Conservation (phyloP, 1,284 basidiomycete genomes). For the Golubevia sp. region DNA sequence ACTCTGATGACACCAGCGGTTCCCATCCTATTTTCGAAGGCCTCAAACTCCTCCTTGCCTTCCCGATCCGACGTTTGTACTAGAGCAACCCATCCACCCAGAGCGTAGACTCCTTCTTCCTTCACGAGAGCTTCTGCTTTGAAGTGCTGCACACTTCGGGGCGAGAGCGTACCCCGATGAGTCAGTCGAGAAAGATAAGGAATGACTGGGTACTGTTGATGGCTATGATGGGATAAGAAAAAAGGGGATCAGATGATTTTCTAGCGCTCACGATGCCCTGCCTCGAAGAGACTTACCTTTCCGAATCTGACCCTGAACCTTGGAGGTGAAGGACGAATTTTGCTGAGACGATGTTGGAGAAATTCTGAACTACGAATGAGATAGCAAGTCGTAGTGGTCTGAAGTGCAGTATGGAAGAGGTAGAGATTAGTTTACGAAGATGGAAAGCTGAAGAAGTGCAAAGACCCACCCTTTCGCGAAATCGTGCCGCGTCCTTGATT, state of each 20-base stretch:
- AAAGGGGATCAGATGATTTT: not conserved
- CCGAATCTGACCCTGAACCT: too few relatives aligned
- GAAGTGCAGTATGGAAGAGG: too few relatives aligned
- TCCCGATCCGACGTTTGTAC: not conserved
- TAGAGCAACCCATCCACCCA: not conserved
- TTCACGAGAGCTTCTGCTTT: not conserved
- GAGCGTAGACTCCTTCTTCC: not conserved
- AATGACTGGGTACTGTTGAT: not conserved
- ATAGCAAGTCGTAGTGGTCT: too few relatives aligned
- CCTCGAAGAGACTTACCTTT: too few relatives aligned
- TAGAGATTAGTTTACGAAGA: too few relatives aligned
- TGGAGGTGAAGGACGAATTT: too few relatives aligned
- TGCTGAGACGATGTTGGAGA: too few relatives aligned
- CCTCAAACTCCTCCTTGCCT: not conserved
- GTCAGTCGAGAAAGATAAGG: not conserved
- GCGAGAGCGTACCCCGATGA: not conserved
- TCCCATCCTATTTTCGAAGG: too few relatives aligned
- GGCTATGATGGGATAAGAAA: not conserved
- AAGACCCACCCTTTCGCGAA: conserved; percentile 4
- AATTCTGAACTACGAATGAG: too few relatives aligned
- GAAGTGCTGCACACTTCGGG: not conserved
- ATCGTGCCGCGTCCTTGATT: not conserved
- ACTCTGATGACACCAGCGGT: too few relatives aligned
- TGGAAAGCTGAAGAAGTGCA: too few relatives aligned
- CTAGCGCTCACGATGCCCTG: not conserved